Evolutionary conservation across 2,329 filamentous ascomycete species (phyloP).

Genomic region (Huntiella bhutanensis): DNA sequence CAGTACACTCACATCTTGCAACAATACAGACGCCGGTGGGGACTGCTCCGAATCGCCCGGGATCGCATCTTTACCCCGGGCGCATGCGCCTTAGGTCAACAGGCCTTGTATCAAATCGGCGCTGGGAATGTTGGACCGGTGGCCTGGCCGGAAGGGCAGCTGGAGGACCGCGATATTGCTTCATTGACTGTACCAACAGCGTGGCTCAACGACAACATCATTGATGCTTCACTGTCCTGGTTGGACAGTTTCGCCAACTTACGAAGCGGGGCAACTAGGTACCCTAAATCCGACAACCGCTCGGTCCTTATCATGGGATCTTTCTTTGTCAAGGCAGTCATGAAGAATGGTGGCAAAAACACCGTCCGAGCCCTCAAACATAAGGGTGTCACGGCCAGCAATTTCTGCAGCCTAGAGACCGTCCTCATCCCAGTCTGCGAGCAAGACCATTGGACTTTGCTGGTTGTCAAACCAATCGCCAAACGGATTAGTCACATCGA

Average conservation of each 20-base stretch:
- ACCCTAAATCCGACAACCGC: constrained; percentile 27
- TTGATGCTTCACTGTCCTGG: constrained; percentile 46
- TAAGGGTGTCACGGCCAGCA: constrained; percentile 35
- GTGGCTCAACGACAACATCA: constrained; percentile 63
- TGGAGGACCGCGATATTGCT: constrained; percentile 36
- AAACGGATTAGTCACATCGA: constrained; percentile 50
- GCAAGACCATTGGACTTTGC: constrained; percentile 49
- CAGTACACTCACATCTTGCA: no score
- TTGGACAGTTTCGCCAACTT: constrained; percentile 41
- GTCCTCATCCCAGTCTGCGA: constrained; percentile 53
- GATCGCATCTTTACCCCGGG: no score
- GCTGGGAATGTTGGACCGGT: background rate
- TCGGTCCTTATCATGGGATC: constrained; percentile 45
- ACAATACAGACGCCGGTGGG: no score
- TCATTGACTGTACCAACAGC: constrained; percentile 36
- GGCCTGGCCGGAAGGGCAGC: constrained; percentile 5
- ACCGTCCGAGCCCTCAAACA: constrained; percentile 38
- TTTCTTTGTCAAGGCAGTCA: constrained; percentile 42
- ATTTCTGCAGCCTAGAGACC: constrained; percentile 45
- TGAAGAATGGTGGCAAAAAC: constrained; percentile 25
- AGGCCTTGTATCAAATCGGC: background rate
- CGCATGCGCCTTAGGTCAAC: no score
- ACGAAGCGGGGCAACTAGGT: constrained; percentile 31
- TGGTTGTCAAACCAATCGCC: constrained; percentile 43
- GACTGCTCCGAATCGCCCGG: no score